These are phyloP conservation scores for Emergomyces pasteurianus DNA, from an alignment of 2,329 filamentous ascomycete genomes.

Conservation along the genomic window DNA sequence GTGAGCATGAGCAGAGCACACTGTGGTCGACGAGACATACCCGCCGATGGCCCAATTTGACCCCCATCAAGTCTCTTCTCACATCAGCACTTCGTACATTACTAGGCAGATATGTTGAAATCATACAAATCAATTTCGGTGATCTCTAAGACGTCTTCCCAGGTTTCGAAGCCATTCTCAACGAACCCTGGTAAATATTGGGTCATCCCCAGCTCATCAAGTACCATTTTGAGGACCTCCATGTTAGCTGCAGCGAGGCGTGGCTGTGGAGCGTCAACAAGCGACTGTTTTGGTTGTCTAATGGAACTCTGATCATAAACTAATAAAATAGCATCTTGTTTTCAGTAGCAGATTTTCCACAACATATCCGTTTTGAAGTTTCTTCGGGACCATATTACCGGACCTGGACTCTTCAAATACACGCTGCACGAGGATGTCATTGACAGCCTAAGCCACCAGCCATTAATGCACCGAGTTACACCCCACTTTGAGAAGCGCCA, in stretches of 20 bases:
- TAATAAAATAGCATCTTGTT: background rate
- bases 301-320: background rate
- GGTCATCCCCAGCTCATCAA: conserved; percentile 6
- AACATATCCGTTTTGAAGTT: background rate
- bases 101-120: background rate
- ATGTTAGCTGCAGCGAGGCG: conserved; percentile 1
- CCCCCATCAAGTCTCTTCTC: conserved; percentile 5
- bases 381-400: background rate
- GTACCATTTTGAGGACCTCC: conserved; percentile 3
- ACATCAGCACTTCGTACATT: background rate
- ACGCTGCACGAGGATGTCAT: background rate
- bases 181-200: conserved; percentile 6
- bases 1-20: background rate
- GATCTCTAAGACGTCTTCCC: conserved; percentile 8
- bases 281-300: background rate
- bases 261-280: background rate
- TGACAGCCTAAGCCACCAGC: background rate
- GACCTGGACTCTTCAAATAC: background rate
- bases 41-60: conserved; percentile 6
- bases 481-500: background rate
- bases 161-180: conserved; percentile 6
- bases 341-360: background rate
- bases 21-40: background rate
- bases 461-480: background rate
- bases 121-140: conserved; percentile 6